Evolutionary conservation across 768 basidiomycete species (phyloP).

Genomic region (Tulasnella sp.): DNA sequence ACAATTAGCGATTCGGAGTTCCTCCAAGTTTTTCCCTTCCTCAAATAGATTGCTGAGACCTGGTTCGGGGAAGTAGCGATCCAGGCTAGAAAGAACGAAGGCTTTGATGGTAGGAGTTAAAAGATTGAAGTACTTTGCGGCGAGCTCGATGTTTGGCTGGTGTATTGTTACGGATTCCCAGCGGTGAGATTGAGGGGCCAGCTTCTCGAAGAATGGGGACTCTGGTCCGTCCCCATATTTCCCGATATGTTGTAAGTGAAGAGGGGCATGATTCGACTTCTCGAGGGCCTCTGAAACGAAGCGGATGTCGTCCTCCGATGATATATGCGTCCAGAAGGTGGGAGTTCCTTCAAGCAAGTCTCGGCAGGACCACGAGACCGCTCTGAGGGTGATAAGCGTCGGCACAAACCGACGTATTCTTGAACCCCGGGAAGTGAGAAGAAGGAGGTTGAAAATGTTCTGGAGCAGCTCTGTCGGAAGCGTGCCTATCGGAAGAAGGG

Average conservation of each 20-base stretch:
- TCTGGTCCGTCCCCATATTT: neutral
- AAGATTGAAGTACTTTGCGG: neutral
- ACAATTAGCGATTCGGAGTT: neutral
- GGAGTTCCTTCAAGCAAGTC: neutral
- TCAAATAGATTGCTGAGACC: neutral
- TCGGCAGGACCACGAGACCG: neutral
- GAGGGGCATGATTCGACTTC: neutral
- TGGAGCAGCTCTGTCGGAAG: neutral
- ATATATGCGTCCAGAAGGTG: neutral
- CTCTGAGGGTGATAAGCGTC: neutral
- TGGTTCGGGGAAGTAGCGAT: no score
- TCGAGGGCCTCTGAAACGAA: neutral
- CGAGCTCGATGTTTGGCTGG: neutral
- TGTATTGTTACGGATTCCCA: neutral
- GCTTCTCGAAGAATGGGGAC: neutral
- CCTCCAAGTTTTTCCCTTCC: neutral
- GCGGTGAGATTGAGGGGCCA: neutral
- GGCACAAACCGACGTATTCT: neutral
- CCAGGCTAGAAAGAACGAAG: neutral
- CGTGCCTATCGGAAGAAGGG: neutral
- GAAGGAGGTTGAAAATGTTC: neutral
- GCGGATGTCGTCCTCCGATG: neutral
- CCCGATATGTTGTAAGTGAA: neutral
- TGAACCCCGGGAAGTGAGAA: neutral
- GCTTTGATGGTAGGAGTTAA: neutral